Percentiles rank a stretch among this genome's conserved stretches.
Conservation (phyloP, 1,139 yeast species). For the Magnusiomyces paraingens region DNA sequence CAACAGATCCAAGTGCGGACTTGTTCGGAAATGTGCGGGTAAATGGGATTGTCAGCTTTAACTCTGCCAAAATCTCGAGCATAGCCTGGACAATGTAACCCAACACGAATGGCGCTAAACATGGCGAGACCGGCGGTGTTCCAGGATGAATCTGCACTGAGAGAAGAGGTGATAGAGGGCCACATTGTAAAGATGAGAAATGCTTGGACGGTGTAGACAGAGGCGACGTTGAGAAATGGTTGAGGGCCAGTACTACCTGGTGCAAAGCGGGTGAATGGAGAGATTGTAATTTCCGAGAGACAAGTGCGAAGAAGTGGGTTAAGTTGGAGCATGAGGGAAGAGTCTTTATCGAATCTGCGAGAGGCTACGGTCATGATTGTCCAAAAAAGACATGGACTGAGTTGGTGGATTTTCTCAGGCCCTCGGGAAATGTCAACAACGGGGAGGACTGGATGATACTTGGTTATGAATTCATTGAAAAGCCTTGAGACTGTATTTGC, state of each 20-base stretch:
- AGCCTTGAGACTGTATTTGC: slow-evolving; percentile 58
- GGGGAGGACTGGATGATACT: slow-evolving; percentile 81
- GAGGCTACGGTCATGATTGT: slow-evolving; percentile 80
- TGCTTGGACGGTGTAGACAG: slow-evolving; percentile 95
- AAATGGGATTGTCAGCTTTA: slow-evolving; percentile 28
- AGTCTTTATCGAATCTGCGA: slow-evolving; percentile 47
- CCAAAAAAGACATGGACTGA: slow-evolving; percentile 92
- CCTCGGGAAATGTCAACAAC: slow-evolving; percentile 78
- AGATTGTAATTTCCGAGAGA: slow-evolving; percentile 78
- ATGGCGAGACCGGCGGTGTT: slow-evolving; percentile 88
- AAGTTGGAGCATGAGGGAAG: slow-evolving; percentile 43
- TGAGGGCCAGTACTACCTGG: slow-evolving; percentile 49
- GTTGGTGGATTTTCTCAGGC: slow-evolving; percentile 67
- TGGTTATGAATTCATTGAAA: slow-evolving; percentile 60
- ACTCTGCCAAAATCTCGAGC: slow-evolving; percentile 46
- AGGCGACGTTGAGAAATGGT: slow-evolving; percentile 78
- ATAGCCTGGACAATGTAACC: slow-evolving; percentile 73
- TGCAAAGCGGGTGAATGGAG: slow-evolving; percentile 73
- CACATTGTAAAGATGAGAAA: slow-evolving; percentile 80
- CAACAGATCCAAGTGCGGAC: slow-evolving; percentile 90
- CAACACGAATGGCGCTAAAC: slow-evolving; percentile 86
- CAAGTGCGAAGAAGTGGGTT: slow-evolving; percentile 69
- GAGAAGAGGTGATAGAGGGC: slow-evolving; percentile 93
- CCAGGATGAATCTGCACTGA: slow-evolving; percentile 95
- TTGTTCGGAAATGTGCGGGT: slow-evolving; percentile 60